A percentile compares a stretch with the other conserved stretches of the same genome.
Evolutionary conservation across 2,329 filamentous ascomycete species (phyloP).

Genomic region (Geosmithia flava): DNA sequence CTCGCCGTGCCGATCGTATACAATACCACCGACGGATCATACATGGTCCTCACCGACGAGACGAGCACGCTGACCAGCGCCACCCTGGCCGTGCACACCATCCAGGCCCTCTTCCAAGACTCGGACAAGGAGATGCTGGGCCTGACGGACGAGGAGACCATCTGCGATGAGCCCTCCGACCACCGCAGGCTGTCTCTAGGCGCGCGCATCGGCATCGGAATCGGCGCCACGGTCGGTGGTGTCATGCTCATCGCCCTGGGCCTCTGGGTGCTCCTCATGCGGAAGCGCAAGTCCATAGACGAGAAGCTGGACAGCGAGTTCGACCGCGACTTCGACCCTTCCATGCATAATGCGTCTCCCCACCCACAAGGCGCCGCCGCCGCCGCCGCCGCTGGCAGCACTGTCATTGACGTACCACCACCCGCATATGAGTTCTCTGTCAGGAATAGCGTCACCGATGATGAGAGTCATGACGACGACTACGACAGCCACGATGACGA

Average conservation of each 20-base stretch:
- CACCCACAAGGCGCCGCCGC: too few species aligned
- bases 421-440: constrained; percentile 16
- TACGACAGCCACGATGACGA: constrained; percentile 8
- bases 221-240: constrained; percentile 16
- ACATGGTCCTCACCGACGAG: constrained; percentile 18
- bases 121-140: constrained; percentile 19
- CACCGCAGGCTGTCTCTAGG: constrained; percentile 12
- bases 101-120: constrained; percentile 23
- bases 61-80: constrained; percentile 23
- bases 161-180: constrained; percentile 8
- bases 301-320: background rate
- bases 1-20: constrained; percentile 23
- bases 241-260: constrained; percentile 13
- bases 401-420: constrained; percentile 8
- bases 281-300: constrained; percentile 3
- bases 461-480: background rate
- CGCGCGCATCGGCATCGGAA: constrained; percentile 21
- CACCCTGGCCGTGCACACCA: constrained; percentile 22
- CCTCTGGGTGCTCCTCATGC: constrained; percentile 11
- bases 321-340: constrained; percentile 1
- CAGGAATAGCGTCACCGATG: constrained; percentile 6
- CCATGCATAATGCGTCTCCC: background rate
- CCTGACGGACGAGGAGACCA: constrained; percentile 18
- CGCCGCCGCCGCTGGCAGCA: background rate
- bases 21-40: constrained; percentile 17